Percentiles rank a stretch among this genome's conserved stretches.
Evolutionary conservation across 2,329 filamentous ascomycete genomes (phyloP).

Genomic region (Hymenoscyphus repandus): DNA sequence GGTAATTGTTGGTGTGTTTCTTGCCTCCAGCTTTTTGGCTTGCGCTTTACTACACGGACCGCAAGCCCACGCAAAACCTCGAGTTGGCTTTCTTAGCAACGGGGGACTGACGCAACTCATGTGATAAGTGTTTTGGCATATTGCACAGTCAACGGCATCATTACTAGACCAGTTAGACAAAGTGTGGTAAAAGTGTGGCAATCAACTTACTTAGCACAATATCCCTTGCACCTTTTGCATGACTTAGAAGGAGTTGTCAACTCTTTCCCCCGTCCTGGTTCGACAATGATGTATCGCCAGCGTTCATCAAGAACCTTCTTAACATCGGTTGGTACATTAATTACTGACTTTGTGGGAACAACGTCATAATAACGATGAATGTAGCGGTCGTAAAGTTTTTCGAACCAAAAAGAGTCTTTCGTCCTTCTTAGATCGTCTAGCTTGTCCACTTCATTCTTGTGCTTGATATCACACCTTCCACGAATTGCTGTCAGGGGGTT

Average conservation of each 20-base stretch:
- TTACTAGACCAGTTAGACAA: conserved; percentile 48
- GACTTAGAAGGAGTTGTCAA: conserved; percentile 92
- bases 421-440: conserved; percentile 79
- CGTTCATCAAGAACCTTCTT: conserved; percentile 94
- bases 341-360: conserved; percentile 84
- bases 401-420: conserved; percentile 91
- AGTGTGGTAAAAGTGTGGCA: neutral
- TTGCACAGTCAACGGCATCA: conserved; percentile 95
- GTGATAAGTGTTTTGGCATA: conserved; percentile 92
- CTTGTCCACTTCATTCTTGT: conserved; percentile 79
- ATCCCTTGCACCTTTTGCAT: conserved; percentile 87
- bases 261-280: conserved; percentile 90
- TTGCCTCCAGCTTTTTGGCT: conserved; percentile 84
- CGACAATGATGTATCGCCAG: conserved; percentile 94
- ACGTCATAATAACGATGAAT: conserved; percentile 98
- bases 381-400: conserved; percentile 96
- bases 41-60: conserved; percentile 94
- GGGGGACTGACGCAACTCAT: conserved; percentile 97
- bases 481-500: conserved; percentile 88
- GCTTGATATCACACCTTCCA: conserved; percentile 86
- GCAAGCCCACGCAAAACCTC: conserved; percentile 97
- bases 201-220: conserved; percentile 74
- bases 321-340: conserved; percentile 92
- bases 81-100: conserved; percentile 88
- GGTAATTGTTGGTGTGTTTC: conserved; percentile 72